Evolutionary conservation across 2,329 filamentous ascomycete species (phyloP), one percentile per base, ranked within the genome.

Genomic region (Aspergillus neotritici): DNA sequence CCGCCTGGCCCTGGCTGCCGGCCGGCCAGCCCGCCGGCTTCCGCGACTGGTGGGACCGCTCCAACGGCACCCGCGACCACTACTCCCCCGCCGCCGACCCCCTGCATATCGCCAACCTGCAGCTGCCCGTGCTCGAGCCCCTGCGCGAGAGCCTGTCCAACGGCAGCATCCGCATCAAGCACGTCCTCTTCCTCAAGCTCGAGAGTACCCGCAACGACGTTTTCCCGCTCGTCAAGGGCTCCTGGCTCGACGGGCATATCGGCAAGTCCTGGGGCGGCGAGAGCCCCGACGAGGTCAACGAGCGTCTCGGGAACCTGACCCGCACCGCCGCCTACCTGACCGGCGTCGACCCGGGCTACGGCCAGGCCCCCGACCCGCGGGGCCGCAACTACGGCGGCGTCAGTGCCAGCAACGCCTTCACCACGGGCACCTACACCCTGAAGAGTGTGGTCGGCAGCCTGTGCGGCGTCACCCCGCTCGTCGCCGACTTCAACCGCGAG

Each of bases 131-230:
- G 3, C 17, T 60, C n/a, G 49, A 59, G 10, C 47, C 51, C 3
- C 38, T 59, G 10, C 53, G 47, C 1, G 53, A 67, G 8, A 55
- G 57, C 0, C 37, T 71, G 10, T 55, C 46, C 14, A 50, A 47
- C 12, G 51, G 49, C 4, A 46, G 49, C 11, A 52, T 71, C 5
- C 60, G 63, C 8, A 67, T 74, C 41, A 69, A 69, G 37, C 69
- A 74, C 43, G 58, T 74, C 4, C 52, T 74, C 10, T 47, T 73
- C n/a, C 41, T 74, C 2, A 62, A 70, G n/a, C 56, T 74, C 2
- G 71, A 74, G 42, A 72, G 70, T 34, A 72, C 69, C 0, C 62
- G 71, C 14, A 66, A 66, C 3, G 71, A 74, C 38, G 63, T 73
- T 3, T 74, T 73, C 17, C 71, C 71, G 0, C 50, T 74, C 17